These are phyloP conservation scores for Pharus latifolius DNA, from an alignment of 176 grass and related monocot genomes.

Conservation along the genomic window DNA sequence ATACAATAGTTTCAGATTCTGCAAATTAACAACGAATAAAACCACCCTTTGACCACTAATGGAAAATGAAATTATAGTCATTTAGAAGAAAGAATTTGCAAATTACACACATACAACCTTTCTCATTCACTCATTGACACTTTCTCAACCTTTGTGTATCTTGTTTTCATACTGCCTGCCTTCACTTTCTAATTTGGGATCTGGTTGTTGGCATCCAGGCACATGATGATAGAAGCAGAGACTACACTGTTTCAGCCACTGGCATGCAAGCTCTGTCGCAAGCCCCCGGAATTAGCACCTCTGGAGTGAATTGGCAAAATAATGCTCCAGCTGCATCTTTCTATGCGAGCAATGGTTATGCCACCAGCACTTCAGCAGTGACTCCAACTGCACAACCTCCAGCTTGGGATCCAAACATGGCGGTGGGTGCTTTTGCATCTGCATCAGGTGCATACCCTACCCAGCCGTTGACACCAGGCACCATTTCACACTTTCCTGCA, in stretches of 20 bases:
- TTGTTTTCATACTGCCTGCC: background rate
- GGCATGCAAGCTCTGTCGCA: constrained; percentile 27
- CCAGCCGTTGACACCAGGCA: constrained; percentile 22
- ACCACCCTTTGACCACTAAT: constrained; percentile 1
- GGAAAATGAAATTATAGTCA: constrained; percentile 16
- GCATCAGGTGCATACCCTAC: constrained; percentile 23
- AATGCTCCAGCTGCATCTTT: constrained; percentile 28
- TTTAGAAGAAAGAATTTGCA: constrained; percentile 24
- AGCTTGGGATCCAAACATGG: constrained; percentile 69
- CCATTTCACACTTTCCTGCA: constrained; percentile 21
- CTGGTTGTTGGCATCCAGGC: constrained; percentile 31
- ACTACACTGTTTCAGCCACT: constrained; percentile 60
- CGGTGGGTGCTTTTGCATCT: constrained; percentile 29
- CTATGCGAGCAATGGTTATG: no score
- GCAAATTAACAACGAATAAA: constrained; percentile 22
- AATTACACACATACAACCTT: no score
- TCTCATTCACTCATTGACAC: constrained; percentile 17
- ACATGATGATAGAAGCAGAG: constrained; percentile 78
- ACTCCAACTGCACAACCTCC: constrained; percentile 34
- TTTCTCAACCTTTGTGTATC: constrained; percentile 9
- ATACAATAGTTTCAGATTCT: constrained; percentile 57
- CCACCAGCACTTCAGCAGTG: constrained; percentile 15
- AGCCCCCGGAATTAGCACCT: constrained; percentile 18
- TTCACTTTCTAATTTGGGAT: background rate
- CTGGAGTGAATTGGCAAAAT: constrained; percentile 51